Evolutionary conservation across 2,329 filamentous ascomycete genomes (phyloP).

Genomic region (Cordyceps militaris): DNA sequence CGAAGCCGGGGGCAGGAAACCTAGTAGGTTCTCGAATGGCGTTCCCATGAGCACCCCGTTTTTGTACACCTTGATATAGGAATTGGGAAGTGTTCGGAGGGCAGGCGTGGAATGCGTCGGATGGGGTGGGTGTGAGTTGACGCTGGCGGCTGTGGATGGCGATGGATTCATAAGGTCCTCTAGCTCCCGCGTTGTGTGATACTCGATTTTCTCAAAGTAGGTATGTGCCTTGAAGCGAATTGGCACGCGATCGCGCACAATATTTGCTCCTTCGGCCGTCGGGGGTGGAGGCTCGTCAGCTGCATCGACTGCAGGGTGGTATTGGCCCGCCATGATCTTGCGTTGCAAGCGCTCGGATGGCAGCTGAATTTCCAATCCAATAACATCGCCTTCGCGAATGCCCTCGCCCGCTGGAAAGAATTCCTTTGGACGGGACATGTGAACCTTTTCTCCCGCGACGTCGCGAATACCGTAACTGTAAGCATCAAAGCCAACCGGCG

Average conservation of each 20-base stretch:
- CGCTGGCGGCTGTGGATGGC: conserved; percentile 37
- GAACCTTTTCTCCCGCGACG: conserved; percentile 81
- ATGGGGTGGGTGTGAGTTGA: conserved; percentile 53
- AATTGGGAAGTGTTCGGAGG: conserved; percentile 81
- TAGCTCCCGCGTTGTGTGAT: conserved; percentile 78
- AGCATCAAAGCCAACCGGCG: conserved; percentile 77
- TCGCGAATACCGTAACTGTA: conserved; percentile 95
- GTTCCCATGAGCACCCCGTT: conserved; percentile 84
- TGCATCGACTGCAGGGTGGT: conserved; percentile 76
- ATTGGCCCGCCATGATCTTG: conserved; percentile 79
- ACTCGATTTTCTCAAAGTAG: conserved; percentile 90
- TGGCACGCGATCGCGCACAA: conserved; percentile 90
- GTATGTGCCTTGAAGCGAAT: conserved; percentile 90
- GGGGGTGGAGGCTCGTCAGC: conserved; percentile 48
- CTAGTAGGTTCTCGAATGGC: conserved; percentile 78
- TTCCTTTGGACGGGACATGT: conserved; percentile 87
- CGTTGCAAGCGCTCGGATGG: conserved; percentile 79
- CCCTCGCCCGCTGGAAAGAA: conserved; percentile 75
- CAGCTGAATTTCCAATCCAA: conserved; percentile 86
- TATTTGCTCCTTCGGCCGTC: conserved; percentile 60
- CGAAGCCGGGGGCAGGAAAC: conserved; percentile 87
- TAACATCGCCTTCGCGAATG: conserved; percentile 83
- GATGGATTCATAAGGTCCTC: conserved; percentile 75
- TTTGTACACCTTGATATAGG: conserved; percentile 83
- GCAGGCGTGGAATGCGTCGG: conserved; percentile 66